Base-by-base conservation (phyloP, 1,284 basidiomycete species). In the Meira nashicola region DNA sequence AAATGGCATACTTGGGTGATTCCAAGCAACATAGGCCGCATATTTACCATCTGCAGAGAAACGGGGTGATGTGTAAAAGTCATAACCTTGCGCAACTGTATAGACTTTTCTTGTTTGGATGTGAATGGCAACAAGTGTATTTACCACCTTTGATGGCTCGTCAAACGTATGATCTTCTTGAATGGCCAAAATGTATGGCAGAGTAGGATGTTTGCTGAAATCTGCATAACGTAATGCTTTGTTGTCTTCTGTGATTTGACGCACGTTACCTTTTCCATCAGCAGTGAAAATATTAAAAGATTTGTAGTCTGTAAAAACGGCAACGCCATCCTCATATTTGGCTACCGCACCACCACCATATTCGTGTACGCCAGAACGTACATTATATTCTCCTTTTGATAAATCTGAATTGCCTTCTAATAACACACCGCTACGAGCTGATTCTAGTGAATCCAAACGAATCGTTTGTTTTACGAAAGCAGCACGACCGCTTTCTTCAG, bases 1-100 rank as follows among this genome's bases (percentile, higher is more conserved):
- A 86, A 87, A 90, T 19, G 89, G 88, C 89, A 90, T 90, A 69
- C 88, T 85, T 0, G 89, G 89, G 64, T 80, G 79, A 38, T 74
- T 69, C 89, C 88, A 90, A 61, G 87, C 82, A 50, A 86, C 81
- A 86, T 86, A 91, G 2, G 83, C 84, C 17, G 90, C 68, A 46
- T 82, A 82, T 19, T 78, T 81, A 0, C 88, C 89, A 66, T 87
- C 84, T 0, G 86, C 84, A 21, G 86, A 87, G 77, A 89, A 87
- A 25, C 78, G 80, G 0, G 87, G 85, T 1, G 82, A 67, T 5
- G 73, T 81, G 68, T 88, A 89, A 76, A 89, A 89, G 71, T 88
- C 86, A 2, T 83, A 82, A 10, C 86, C 86, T n/a, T 80, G 78
- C 6, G 82, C 76, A 33, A 86, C 76, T 9, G 80, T 73, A 17